Base-by-base conservation (phyloP, 1,284 basidiomycete species). In the Ganoderma lucidum region DNA sequence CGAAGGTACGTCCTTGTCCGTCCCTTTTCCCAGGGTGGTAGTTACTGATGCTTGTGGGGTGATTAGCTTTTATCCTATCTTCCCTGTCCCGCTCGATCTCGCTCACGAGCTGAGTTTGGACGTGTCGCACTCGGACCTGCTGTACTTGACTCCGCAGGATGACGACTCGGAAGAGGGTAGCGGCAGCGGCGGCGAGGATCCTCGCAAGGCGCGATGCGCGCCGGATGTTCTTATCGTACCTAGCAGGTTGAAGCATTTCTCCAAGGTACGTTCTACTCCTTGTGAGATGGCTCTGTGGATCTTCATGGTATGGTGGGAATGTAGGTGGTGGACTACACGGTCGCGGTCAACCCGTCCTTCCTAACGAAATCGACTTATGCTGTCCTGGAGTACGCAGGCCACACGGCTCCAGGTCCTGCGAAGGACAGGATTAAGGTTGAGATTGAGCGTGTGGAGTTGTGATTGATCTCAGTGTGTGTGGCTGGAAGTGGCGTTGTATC, bases 1-100 rank as follows among this genome's bases (percentile, higher is more conserved):
- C 86, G 95, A 76, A 95, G 91, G 96, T 95, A 70, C 55, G 80
- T 28, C 79, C 2, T 28, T 28, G 65, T 63, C 58, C 23, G 41
- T 45, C 4, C n/a, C 12, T 8, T 14, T 45, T 3, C 53, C 14
- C 32, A 35, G 15, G 17, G 6, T 65, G 10, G 68, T 65, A 8
- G 68, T 53, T 39, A 61, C 66, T 63, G 62, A 66, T 62, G 61
- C 19, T 41, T 35, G 32, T 32, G 19, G 37, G 32, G 1, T 63
- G 10, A 0, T 41, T 72, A 96, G 93, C 77, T 98, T 98, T 82
- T 99, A 99, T 80, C 98, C 98, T 0, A 80, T 99, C 58, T 99
- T 97, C 79, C 97, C 97, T 2, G 87, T 92, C 0, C 96, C 97
- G 0, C 79, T 87, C 17, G 90, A 92, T 3, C 81, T 93, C 19